These are phyloP conservation scores for Phallus indusiatus DNA, from an alignment of 768 basidiomycete species.

Conservation along the genomic window DNA sequence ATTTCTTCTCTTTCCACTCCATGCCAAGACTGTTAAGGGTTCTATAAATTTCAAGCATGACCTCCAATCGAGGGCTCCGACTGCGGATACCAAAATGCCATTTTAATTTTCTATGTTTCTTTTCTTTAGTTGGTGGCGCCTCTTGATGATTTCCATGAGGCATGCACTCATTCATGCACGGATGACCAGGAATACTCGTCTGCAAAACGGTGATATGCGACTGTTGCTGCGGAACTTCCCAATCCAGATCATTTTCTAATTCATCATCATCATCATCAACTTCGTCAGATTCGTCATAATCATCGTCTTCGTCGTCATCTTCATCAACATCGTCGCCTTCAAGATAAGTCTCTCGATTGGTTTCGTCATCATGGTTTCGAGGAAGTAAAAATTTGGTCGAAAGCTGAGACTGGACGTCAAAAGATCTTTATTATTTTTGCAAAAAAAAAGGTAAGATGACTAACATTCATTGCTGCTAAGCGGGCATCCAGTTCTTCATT, in stretches of 20 bases:
- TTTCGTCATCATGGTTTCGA: background rate
- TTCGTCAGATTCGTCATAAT: slow-evolving; percentile 26
- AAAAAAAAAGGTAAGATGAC: slow-evolving; percentile 21
- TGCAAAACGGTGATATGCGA: slow-evolving; percentile 75
- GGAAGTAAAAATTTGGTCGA: slow-evolving; percentile 1
- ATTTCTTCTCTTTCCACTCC: slow-evolving; percentile 95
- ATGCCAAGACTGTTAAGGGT: slow-evolving; percentile 84
- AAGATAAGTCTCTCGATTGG: slow-evolving; percentile 26
- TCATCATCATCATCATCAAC: slow-evolving; percentile 20
- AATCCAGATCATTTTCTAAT: slow-evolving; percentile 27
- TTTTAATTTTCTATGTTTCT: slow-evolving; percentile 63
- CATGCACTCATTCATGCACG: slow-evolving; percentile 16
- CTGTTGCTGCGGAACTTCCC: slow-evolving; percentile 1
- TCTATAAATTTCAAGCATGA: slow-evolving; percentile 97
- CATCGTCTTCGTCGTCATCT: slow-evolving; percentile 31
- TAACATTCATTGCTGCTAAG: slow-evolving; percentile 69
- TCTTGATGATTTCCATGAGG: slow-evolving; percentile 33
- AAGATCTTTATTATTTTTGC: background rate
- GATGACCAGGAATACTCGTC: slow-evolving; percentile 63
- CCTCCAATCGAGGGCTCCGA: slow-evolving; percentile 93
- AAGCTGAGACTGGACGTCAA: background rate
- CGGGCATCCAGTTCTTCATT: slow-evolving; percentile 82
- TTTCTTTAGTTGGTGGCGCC: slow-evolving; percentile 22
- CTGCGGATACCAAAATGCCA: slow-evolving; percentile 99
- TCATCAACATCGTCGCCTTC: slow-evolving; percentile 38